Evolutionary conservation across 2,329 filamentous ascomycete species (phyloP).

Genomic region (Talaromyces sp.): DNA sequence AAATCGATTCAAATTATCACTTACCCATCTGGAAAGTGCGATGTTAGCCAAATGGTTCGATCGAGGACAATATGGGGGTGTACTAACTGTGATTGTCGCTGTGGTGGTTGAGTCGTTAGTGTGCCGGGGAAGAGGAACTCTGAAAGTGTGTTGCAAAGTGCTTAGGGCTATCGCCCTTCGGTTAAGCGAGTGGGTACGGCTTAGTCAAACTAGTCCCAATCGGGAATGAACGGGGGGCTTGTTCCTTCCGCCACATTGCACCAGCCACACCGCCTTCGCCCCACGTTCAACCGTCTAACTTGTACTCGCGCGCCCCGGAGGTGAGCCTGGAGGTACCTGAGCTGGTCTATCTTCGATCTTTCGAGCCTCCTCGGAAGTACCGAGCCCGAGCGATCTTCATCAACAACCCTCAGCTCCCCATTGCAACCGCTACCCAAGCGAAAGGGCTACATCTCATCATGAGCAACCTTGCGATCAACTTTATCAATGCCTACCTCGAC

Average conservation of each 20-base stretch:
- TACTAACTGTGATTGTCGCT: slow-evolving; percentile 57
- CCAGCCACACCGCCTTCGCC: slow-evolving; percentile 6
- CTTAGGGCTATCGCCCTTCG: slow-evolving; percentile 49
- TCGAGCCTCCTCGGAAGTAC: neutral
- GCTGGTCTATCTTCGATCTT: neutral
- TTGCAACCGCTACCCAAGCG: neutral
- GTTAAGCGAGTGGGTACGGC: slow-evolving; percentile 42
- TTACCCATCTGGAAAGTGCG: slow-evolving; percentile 62
- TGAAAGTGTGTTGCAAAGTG: slow-evolving; percentile 47
- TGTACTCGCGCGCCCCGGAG: too few species aligned
- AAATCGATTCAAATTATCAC: slow-evolving; percentile 39
- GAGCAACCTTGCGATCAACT: slow-evolving; percentile 74
- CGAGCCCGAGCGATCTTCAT: neutral
- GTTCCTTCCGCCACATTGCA: slow-evolving; percentile 4
- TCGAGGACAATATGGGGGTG: slow-evolving; percentile 18
- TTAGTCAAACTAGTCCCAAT: slow-evolving; percentile 32
- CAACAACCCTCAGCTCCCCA: neutral
- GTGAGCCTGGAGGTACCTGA: neutral
- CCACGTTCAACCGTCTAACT: slow-evolving; percentile 5
- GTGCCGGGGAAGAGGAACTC: slow-evolving; percentile 38
- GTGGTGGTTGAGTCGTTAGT: slow-evolving; percentile 49
- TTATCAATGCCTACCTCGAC: slow-evolving; percentile 66
- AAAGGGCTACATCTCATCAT: slow-evolving; percentile 49
- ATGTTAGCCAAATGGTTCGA: slow-evolving; percentile 30
- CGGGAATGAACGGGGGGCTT: slow-evolving; percentile 6